Evolutionary conservation across 768 basidiomycete species (phyloP), one percentile per base, ranked within the genome.

Genomic region (Phaeotremella fagi): DNA sequence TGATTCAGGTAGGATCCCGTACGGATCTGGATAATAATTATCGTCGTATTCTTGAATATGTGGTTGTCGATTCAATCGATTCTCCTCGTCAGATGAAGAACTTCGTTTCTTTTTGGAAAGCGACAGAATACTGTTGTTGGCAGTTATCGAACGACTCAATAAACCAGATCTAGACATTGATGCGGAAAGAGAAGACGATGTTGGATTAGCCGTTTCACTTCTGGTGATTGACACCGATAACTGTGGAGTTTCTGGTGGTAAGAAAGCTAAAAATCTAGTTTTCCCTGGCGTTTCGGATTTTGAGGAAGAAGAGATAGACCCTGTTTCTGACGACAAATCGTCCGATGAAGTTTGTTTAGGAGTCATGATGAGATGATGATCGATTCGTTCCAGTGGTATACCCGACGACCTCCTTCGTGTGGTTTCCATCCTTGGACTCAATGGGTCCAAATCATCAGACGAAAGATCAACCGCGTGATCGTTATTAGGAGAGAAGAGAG

Each of bases 301-400:
- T 7, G 25, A 26, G 4, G 60, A 46, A 1, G 55, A 51, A 2
- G 35, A 38, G 11, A 50, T 44, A 4, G 44, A 45, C 12, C 49
- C 38, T 3, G 18, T 31, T 2, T 22, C 20, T 9, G 27, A 31
- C 9, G 51, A n/a, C 2, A 54, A 22, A 14, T 62, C 63, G n/a
- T 64, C 61, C 2, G 59, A 27, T 3, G 5, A 18, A 36, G 47
- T 60, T 4, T 29, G 38, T 9, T 22, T 7, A 25, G 20, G 54
- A 35, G 12, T 22, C 23, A n/a, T 54, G 52, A 14, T 59, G 27
- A 6, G 60, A 47, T 1, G 48, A 22, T 4, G 51, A 5, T 54
- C 57, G n/a, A 52, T 27, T 9, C 58, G 44, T 18, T 60, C 59
- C 1, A 66, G 48, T 9, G 59, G 45, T 9, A 66, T 53, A 1